Conservation (phyloP, 2,329 filamentous ascomycete species). For the Fusarium sp. region DNA sequence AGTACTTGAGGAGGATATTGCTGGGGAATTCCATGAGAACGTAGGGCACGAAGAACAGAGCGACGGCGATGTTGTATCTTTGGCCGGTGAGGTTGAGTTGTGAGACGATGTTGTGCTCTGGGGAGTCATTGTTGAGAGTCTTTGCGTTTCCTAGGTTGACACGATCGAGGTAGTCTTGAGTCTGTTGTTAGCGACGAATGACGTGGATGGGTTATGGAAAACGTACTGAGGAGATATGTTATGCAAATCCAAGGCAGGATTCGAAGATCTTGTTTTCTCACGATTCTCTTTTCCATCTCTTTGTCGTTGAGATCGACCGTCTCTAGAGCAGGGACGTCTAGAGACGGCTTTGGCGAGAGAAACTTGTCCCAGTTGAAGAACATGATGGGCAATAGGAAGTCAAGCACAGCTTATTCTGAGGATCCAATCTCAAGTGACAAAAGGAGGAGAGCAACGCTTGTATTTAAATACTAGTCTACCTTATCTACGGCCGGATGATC, state of each 20-base stretch:
- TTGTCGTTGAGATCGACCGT: slow-evolving; percentile 49
- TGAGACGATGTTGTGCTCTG: slow-evolving; percentile 47
- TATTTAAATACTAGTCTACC: slow-evolving; percentile 15
- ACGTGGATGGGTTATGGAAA: fast-evolving
- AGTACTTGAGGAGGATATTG: slow-evolving; percentile 50
- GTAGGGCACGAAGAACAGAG: slow-evolving; percentile 47
- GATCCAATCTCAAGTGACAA: neutral
- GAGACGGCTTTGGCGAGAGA: slow-evolving; percentile 42
- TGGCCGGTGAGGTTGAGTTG: slow-evolving; percentile 47
- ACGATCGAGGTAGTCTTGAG: slow-evolving; percentile 43
- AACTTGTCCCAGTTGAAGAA: slow-evolving; percentile 36
- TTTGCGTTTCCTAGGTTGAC: slow-evolving; percentile 50
- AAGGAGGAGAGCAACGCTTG: neutral
- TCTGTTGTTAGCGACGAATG: neutral
- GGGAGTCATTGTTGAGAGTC: slow-evolving; percentile 49
- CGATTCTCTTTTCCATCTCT: slow-evolving; percentile 49
- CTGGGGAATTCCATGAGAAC: slow-evolving; percentile 48
- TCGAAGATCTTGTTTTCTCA: slow-evolving; percentile 47
- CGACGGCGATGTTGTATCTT: slow-evolving; percentile 47
- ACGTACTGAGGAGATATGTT: slow-evolving; percentile 46
- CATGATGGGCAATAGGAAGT: slow-evolving; percentile 6
- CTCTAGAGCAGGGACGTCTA: slow-evolving; percentile 49
- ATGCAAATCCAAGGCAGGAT: slow-evolving; percentile 49
- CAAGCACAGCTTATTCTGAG: neutral
- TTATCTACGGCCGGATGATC: neutral